Conservation (phyloP, 805 yeast species). For the Vanderwaltozyma verrucispora region DNA sequence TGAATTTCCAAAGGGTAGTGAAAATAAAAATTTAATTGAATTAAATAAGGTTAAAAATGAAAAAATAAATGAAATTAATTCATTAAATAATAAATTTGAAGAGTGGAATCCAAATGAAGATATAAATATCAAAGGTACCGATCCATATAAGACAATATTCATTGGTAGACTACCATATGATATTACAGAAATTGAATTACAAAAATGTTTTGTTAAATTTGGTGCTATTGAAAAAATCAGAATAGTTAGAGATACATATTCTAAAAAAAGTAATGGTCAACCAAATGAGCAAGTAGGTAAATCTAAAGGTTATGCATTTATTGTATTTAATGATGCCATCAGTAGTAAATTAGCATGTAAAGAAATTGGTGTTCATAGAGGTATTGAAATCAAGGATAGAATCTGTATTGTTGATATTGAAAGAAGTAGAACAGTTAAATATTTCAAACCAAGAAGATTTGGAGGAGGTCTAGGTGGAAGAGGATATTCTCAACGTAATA, state of each 20-base stretch:
- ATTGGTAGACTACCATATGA: slow-evolving; percentile 60
- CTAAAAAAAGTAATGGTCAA: slow-evolving; percentile 21
- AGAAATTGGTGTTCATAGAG: slow-evolving; percentile 40
- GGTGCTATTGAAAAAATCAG: slow-evolving; percentile 62
- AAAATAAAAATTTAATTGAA: slow-evolving; percentile 19
- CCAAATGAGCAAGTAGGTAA: slow-evolving; percentile 14
- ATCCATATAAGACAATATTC: slow-evolving; percentile 72
- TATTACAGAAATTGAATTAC: slow-evolving; percentile 58
- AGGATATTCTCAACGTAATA: slow-evolving; percentile 32
- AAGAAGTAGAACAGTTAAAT: slow-evolving; percentile 52
- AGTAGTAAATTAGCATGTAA: slow-evolving; percentile 55
- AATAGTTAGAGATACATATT: slow-evolving; percentile 43
- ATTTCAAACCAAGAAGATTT: slow-evolving; percentile 63
- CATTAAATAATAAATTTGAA: slow-evolving; percentile 29
- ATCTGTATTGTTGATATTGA: slow-evolving; percentile 61
- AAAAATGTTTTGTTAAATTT: slow-evolving; percentile 46
- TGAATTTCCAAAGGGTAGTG: slow-evolving; percentile 21
- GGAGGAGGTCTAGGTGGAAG: slow-evolving; percentile 96
- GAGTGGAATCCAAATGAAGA: slow-evolving; percentile 50
- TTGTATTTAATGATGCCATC: slow-evolving; percentile 51
- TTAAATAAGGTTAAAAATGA: slow-evolving; percentile 15
- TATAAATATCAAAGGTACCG: slow-evolving; percentile 45
- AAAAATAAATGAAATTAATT: slow-evolving; percentile 15
- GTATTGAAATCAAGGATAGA: slow-evolving; percentile 40
- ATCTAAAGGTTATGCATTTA: slow-evolving; percentile 77